Base-by-base conservation (phyloP, 1,284 basidiomycete genomes). In the Tilletia indica region DNA sequence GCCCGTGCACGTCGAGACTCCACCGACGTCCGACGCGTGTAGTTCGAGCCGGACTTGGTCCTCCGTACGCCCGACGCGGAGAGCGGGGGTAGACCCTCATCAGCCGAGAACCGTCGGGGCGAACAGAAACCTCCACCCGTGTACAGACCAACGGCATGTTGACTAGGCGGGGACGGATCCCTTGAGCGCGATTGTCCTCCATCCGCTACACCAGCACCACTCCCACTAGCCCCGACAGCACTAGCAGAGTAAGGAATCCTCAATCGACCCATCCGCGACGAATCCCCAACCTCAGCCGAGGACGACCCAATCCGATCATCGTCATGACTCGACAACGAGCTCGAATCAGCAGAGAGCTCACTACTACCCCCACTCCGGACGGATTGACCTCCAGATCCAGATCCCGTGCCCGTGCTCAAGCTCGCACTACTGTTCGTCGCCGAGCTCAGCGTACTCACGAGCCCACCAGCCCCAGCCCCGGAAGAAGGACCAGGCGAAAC, bases 71-170 rank as follows among this genome's bases (percentile, higher is more conserved):
- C 61, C 8, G 36, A n/a, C 8, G 51, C 51, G 3, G 45, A 54
- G 39, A 69, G 47, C 2, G 31, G 45, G 14, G 42, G 42, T 9
- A 45, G 14, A 12, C 38, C 39, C 11, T 54, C 61, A 45, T 56
- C 68, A n/a, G 19, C 61, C 39, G 68, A 69, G 16, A 38, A 19
- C 5, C 48, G 42, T 11, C 64, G 38, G 11, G 25, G 63, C 19
- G 31, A 49, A 12, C 42, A 42, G 11, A 4, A 56, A 34, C 11
- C 67, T 49, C n/a, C 38, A 21, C 16, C 66, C n/a, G 74, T 72
- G 8, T 79, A 81, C 14, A 81, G 68, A 4, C 79, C 79, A 4
- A 81, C 73, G 14, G 79, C 79, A 38, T 75, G 77, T 42, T 81
- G 78, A 6, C 79, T 76, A 0, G 31, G 73, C 21, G 21, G 45